Conservation (phyloP, 768 basidiomycete genomes). For the Baorangia bicolor region DNA sequence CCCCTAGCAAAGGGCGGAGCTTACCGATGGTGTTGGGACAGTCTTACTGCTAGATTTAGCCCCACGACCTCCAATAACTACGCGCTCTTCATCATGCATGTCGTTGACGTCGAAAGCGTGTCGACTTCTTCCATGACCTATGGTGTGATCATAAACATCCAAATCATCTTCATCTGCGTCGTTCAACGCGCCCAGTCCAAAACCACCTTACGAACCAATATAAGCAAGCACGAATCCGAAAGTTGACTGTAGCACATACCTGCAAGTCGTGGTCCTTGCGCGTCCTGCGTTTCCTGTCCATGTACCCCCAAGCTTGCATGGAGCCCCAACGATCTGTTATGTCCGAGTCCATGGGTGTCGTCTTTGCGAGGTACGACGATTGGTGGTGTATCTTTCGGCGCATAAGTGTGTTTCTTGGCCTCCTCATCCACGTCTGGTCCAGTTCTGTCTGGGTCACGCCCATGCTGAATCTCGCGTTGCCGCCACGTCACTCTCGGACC, state of each 20-base stretch:
- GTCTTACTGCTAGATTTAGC: constrained; percentile 8
- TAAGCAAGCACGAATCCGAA: neutral
- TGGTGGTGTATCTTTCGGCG: constrained; percentile 75
- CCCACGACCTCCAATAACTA: constrained; percentile 40
- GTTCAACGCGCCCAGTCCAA: constrained; percentile 86
- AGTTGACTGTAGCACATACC: constrained; percentile 37
- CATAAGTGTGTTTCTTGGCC: constrained; percentile 82
- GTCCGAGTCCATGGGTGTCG: constrained; percentile 80
- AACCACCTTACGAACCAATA: constrained; percentile 58
- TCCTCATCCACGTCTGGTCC: constrained; percentile 68
- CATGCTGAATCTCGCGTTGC: constrained; percentile 71
- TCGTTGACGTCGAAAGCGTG: constrained; percentile 67
- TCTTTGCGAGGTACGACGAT: constrained; percentile 67
- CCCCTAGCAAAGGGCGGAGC: neutral
- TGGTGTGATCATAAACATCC: constrained; percentile 69
- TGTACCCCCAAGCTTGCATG: constrained; percentile 53
- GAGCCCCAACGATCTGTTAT: constrained; percentile 61
- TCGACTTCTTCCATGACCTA: constrained; percentile 40
- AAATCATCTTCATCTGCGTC: constrained; percentile 94
- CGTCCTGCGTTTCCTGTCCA: constrained; percentile 17
- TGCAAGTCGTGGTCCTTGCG: constrained; percentile 54
- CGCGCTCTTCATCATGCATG: constrained; percentile 60
- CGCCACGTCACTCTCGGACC: constrained; percentile 83
- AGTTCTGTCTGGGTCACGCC: constrained; percentile 39
- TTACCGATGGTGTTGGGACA: constrained; percentile 11